Conservation (phyloP, 2,329 filamentous ascomycete species). For the Epichloe baconii region DNA sequence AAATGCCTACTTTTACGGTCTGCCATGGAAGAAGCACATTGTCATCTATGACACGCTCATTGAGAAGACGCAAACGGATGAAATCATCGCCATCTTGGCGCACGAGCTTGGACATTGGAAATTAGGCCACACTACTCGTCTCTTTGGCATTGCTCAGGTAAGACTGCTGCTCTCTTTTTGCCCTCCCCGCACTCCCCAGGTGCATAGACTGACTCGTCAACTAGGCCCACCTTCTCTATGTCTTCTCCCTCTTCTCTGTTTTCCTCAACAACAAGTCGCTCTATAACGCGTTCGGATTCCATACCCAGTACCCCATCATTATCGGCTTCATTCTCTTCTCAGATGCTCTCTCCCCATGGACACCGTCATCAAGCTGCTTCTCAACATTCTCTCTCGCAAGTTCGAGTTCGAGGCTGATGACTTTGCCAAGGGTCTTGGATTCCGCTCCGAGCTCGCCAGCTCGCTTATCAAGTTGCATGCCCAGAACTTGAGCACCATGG, state of each 20-base stretch:
- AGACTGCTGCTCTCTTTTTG: not conserved
- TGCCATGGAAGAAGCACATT: slow-evolving; percentile 99
- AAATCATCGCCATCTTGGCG: slow-evolving; percentile 87
- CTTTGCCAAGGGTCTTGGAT: slow-evolving; percentile 78
- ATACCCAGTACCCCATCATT: slow-evolving; percentile 73
- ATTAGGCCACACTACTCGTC: slow-evolving; percentile 82
- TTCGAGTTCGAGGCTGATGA: slow-evolving; percentile 95
- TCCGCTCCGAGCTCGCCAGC: slow-evolving; percentile 66
- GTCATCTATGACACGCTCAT: slow-evolving; percentile 97
- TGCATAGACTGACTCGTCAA: slow-evolving; percentile 4
- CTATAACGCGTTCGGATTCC: slow-evolving; percentile 84
- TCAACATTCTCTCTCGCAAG: slow-evolving; percentile 89
- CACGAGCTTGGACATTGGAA: slow-evolving; percentile 98
- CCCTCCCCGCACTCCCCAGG: not conserved
- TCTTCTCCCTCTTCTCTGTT: slow-evolving; percentile 90
- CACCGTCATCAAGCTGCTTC: slow-evolving; percentile 81
- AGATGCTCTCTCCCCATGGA: slow-evolving; percentile 88
- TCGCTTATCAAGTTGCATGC: slow-evolving; percentile 96
- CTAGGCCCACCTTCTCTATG: slow-evolving; percentile 87
- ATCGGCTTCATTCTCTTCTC: slow-evolving; percentile 97
- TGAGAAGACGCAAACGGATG: slow-evolving; percentile 82
- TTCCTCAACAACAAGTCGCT: slow-evolving; percentile 93
- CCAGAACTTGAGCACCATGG: slow-evolving; percentile 96
- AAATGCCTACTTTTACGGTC: slow-evolving; percentile 90
- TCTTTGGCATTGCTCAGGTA: slow-evolving; percentile 78